Evolutionary conservation across 768 basidiomycete species (phyloP), one percentile per base, ranked within the genome.

Genomic region (Tricholoma saponaceum): DNA sequence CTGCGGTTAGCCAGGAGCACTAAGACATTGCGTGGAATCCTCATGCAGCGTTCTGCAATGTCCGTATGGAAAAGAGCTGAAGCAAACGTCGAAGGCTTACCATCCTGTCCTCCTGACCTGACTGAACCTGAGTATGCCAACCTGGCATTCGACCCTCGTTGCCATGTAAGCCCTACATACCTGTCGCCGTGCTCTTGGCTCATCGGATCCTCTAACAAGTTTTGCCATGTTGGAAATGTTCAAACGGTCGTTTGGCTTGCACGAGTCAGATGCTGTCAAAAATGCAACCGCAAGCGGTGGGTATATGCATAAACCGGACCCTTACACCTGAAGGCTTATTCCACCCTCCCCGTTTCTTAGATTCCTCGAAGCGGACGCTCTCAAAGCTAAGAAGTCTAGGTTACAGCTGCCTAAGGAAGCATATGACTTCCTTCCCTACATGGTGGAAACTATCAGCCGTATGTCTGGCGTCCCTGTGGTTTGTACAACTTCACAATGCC

Each of bases 161-260:
- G 54, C 30, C 26, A 46, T 25, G 54, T 47, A 16, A 52, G 32
- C 14, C 9, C 4, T 33, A 13, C 14, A 1, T 9, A 28, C 16
- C n/a, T 5, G 20, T 22, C n/a, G 8, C 20, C 23, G 9, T 5
- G 30, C 16, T 28, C 49, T 51, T 9, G 20, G 20, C 41, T 20
- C 7, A 22, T n/a, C 10, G 30, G 9, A 4, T 7, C 7, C 22
- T 79, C 43, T 74, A 74, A 28, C 66, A 71, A 22, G 10, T 63
- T 69, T 57, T 82, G 81, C 57, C 74, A 78, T 59, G 81, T 80
- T 58, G 52, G 75, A 14, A 37, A 37, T 16, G 16, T 37, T 16
- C 35, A 37, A 37, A 37, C 14, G 0, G 13, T 37, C 35, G 35
- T 37, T 14, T 37, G 35, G 35, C 14, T 14, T 16, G 35, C 35